Conservation (phyloP, 805 yeast species). For the Pichia membranifaciens region DNA sequence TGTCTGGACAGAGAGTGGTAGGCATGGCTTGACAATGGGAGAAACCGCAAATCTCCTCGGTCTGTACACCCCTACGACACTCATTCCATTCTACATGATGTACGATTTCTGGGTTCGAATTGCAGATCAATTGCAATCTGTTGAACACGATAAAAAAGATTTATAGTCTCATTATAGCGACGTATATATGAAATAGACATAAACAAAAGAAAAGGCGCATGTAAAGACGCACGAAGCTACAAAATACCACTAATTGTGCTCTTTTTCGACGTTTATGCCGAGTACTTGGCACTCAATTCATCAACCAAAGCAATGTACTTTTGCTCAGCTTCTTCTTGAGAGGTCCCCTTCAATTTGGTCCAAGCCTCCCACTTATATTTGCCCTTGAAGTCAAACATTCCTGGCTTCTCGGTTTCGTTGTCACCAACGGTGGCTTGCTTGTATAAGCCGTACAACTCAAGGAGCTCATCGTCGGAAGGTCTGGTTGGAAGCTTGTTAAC, state of each 20-base stretch:
- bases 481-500: conserved; percentile 69
- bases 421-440: conserved; percentile 98
- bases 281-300: conserved; percentile 50
- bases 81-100: conserved; percentile 56
- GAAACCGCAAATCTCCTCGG: conserved; percentile 41
- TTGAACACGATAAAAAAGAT: background rate
- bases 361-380: conserved; percentile 98
- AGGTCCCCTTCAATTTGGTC: conserved; percentile 78
- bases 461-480: conserved; percentile 83
- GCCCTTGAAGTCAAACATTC: conserved; percentile 87
- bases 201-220: no score
- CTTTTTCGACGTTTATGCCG: conserved; percentile 5
- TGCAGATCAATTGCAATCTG: background rate
- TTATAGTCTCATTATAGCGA: background rate
- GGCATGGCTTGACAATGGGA: conserved; percentile 33
- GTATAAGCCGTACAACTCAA: conserved; percentile 83
- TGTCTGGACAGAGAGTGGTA: conserved; percentile 30
- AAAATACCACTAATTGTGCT: no score
- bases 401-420: conserved; percentile 81
- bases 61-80: conserved; percentile 65
- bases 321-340: conserved; percentile 86
- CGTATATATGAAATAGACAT: no score
- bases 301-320: conserved; percentile 68
- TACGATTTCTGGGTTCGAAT: conserved; percentile 32
- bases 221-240: no score